Conservation (phyloP, 163 green algal species). For the Scenedesmus sp. region DNA sequence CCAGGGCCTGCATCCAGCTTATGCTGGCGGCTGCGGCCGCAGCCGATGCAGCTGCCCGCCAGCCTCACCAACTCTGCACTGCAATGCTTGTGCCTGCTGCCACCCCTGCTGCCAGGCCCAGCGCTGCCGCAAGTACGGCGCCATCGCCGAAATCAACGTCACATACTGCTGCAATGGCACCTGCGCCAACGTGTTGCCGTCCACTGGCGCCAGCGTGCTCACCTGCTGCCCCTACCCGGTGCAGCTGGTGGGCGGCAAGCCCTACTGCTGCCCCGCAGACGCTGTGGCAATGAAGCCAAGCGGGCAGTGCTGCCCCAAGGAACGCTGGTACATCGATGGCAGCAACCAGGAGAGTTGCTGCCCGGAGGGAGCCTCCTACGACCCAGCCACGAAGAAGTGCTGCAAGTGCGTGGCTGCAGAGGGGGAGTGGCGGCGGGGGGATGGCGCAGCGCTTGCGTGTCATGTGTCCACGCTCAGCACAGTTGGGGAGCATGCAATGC, state of each 20-base stretch:
- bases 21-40: too few species aligned
- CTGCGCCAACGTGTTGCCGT: not conserved
- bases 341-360: not conserved
- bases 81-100: too few species aligned
- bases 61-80: too few species aligned
- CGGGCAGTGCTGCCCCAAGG: not conserved
- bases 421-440: too few species aligned
- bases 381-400: not conserved
- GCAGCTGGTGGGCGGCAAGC: not conserved
- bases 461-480: too few species aligned
- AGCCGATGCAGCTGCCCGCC: too few species aligned
- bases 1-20: too few species aligned
- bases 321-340: not conserved
- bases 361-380: not conserved
- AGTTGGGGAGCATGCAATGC: too few species aligned
- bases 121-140: not conserved
- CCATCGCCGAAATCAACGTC: not conserved
- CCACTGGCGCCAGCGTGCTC: not conserved
- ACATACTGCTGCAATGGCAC: not conserved
- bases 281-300: not conserved
- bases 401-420: not conserved
- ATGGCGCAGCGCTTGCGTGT: too few species aligned
- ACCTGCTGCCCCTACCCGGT: not conserved
- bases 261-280: not conserved
- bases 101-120: not conserved